Evolutionary conservation across 345 rosid genomes (phyloP).

Genomic region (Viola odorata): DNA sequence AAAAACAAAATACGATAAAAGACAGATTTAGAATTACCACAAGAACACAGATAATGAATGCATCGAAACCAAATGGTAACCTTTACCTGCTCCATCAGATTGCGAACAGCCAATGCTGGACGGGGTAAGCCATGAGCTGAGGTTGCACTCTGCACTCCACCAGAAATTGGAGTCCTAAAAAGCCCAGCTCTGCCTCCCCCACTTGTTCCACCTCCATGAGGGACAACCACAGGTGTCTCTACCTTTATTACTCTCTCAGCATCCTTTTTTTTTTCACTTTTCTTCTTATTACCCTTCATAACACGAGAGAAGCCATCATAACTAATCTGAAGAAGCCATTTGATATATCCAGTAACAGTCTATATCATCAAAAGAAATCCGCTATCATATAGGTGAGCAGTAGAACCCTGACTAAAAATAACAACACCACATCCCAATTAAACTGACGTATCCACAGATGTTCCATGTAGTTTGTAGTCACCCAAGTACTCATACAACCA

Average conservation of each 20-base stretch:
- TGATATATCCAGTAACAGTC: constrained; percentile 24
- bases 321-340: constrained; percentile 29
- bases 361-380: constrained; percentile 11
- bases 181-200: constrained; percentile 87
- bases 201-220: constrained; percentile 44
- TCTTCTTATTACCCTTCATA: constrained; percentile 49
- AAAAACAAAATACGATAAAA: constrained; percentile 1
- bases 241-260: constrained; percentile 35
- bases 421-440: neutral
- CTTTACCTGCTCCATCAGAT: constrained; percentile 92
- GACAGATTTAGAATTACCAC: neutral
- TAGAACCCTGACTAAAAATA: neutral
- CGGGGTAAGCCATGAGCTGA: constrained; percentile 92
- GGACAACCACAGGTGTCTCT: constrained; percentile 39
- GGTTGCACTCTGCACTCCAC: constrained; percentile 98
- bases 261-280: constrained; percentile 28
- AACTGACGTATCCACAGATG: neutral
- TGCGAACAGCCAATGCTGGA: constrained; percentile 92
- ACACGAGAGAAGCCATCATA: constrained; percentile 37
- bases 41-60: neutral
- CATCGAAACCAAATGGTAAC: constrained; percentile 4
- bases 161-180: constrained; percentile 95
- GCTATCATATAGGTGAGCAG: constrained; percentile 9
- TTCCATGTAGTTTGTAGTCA: neutral
- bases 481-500: neutral